Conservation (phyloP, 2,329 filamentous ascomycete genomes). For the Colletotrichum tropicale region DNA sequence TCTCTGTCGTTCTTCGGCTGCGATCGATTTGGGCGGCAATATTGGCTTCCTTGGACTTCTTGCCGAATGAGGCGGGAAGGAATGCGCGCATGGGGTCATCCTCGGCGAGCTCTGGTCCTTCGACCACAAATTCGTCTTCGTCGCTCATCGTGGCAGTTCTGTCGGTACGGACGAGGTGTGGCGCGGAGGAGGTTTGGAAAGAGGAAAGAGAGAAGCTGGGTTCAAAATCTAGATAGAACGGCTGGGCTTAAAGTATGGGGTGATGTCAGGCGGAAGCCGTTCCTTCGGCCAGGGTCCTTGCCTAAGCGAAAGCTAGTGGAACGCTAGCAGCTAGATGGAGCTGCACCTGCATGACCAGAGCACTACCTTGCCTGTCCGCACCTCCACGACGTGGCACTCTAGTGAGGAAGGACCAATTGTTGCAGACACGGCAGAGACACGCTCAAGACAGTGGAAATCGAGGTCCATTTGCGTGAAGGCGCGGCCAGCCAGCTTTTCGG, state of each 20-base stretch:
- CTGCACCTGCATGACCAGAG: background rate
- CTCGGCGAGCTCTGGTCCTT: slow-evolving; percentile 56
- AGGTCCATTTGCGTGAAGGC: background rate
- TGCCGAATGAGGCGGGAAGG: slow-evolving; percentile 84
- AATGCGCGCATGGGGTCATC: slow-evolving; percentile 79
- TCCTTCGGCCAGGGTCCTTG: slow-evolving; percentile 7
- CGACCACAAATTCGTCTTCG: slow-evolving; percentile 64
- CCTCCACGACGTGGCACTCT: background rate
- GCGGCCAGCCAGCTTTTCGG: background rate
- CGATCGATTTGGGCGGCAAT: slow-evolving; percentile 81
- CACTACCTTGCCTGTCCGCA: background rate
- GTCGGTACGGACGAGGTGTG: background rate
- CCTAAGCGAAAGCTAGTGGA: slow-evolving; percentile 1
- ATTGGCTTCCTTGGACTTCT: slow-evolving; percentile 75
- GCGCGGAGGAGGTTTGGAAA: background rate
- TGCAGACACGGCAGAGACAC: background rate
- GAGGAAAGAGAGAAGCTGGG: background rate
- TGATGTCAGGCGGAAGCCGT: slow-evolving; percentile 18
- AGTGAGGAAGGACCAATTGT: background rate
- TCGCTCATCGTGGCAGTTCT: slow-evolving; percentile 51
- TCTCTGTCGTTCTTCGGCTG: slow-evolving; percentile 65
- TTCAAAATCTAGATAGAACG: background rate
- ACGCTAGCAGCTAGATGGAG: background rate
- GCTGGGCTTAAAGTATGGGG: background rate
- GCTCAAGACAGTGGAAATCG: background rate